Evolutionary conservation across 1,284 basidiomycete species (phyloP), one percentile per base, ranked within the genome.

Genomic region (Phellinidium pouzarii): DNA sequence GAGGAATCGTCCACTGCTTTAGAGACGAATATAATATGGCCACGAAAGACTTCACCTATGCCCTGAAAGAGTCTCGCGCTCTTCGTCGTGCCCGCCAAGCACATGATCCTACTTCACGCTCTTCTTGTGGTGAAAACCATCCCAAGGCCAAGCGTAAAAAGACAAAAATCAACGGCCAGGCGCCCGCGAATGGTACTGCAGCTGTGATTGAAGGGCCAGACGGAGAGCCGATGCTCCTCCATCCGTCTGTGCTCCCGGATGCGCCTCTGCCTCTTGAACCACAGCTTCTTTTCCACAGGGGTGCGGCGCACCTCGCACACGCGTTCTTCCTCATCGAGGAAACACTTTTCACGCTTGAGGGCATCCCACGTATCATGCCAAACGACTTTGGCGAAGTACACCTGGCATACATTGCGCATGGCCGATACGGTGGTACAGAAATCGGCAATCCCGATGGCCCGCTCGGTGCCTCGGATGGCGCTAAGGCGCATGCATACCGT

Each of bases 1-100:
- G 87, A 26, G 89, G 87, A 9, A 85, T 91, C 55, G 87, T 91
- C 4, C 85, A 86, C 58, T 86, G 82, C 62, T 91, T 91, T 71
- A 79, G 87, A 49, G 88, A 91, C 58, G 87, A 91, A 64, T 91
- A 82, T 60, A 56, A 70, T 1, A 70, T 77, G 29, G 89, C 88
- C 0, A 77, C 76, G 19, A 83, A 79, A 61, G 87, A 91, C 63
- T 91, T 89, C 56, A 90, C 88, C 0, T 68, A 80, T 59, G 86
- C 83, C 1, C 73, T 91, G 54, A 83, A 80, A 59, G 87, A 91
- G 66, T 78, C 85, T 0, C 79, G 86, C 27, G 74, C 78, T 0
- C 66, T 72, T 23, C 83, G 89, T 48, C 86, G 80, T 65, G 78
- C 79, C 3, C 77, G 76, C 46, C 67, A 71, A 41, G 66, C 71